These are phyloP conservation scores for Beauveria sp. DNA, from an alignment of 2,329 filamentous ascomycete genomes.

Conservation along the genomic window DNA sequence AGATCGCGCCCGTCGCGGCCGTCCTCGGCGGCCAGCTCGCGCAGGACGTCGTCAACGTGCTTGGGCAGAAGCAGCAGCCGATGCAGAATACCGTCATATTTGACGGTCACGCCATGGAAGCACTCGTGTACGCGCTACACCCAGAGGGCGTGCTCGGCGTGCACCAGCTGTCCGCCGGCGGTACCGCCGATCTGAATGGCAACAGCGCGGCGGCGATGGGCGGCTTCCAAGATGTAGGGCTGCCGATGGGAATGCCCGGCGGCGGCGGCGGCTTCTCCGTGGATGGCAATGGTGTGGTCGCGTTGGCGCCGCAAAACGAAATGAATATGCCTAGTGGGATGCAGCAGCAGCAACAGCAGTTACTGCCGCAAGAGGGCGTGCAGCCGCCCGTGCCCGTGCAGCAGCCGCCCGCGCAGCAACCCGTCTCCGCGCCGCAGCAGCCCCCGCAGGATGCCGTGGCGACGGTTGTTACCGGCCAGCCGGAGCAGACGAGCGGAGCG, in stretches of 20 bases:
- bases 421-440: constrained; percentile 2
- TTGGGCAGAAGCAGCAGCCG: constrained; percentile 84
- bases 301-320: background rate
- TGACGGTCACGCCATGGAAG: constrained; percentile 74
- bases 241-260: background rate
- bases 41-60: constrained; percentile 95
- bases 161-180: constrained; percentile 32
- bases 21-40: constrained; percentile 85
- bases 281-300: background rate
- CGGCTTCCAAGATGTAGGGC: background rate
- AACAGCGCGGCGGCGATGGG: constrained; percentile 3
- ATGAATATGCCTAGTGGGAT: background rate
- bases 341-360: background rate
- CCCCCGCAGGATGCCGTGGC: background rate
- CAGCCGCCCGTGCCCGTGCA: background rate
- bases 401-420: background rate
- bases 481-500: background rate
- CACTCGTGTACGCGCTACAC: constrained; percentile 74
- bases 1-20: constrained; percentile 79
- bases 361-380: background rate
- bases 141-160: constrained; percentile 53
- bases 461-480: background rate
- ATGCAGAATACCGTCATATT: constrained; percentile 94
- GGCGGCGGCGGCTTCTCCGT: background rate
- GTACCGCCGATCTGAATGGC: background rate